These are phyloP conservation scores for Adiantum capillusveneris DNA, from an alignment of 75 land plant genomes.

Conservation along the genomic window DNA sequence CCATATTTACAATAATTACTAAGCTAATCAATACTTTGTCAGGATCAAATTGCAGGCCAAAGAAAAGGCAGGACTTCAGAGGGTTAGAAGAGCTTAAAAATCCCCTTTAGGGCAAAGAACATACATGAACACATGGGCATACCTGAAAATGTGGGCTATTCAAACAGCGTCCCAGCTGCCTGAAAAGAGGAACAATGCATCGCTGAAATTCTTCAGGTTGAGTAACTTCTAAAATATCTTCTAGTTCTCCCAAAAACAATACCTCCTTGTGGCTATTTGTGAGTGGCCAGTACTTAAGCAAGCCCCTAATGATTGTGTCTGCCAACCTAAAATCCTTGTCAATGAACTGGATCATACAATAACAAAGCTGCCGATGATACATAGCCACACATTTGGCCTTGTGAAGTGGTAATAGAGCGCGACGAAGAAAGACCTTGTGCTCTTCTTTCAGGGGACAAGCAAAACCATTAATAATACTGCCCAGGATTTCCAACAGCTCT, in stretches of 20 bases:
- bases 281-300: constrained; percentile 51
- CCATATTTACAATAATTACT: too few species aligned
- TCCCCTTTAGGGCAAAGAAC: too few species aligned
- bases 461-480: constrained; percentile 63
- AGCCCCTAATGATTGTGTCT: constrained; percentile 32
- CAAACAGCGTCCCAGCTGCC: constrained; percentile 32
- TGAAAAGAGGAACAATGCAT: constrained; percentile 30
- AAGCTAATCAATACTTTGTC: too few species aligned
- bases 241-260: constrained; percentile 44
- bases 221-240: constrained; percentile 42
- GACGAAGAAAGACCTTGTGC: constrained; percentile 64
- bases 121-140: background rate
- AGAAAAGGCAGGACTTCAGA: too few species aligned
- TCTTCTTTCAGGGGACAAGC: constrained; percentile 58
- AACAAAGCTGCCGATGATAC: constrained; percentile 43
- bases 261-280: constrained; percentile 59
- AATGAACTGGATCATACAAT: constrained; percentile 59
- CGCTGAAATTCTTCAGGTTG: constrained; percentile 56
- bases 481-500: constrained; percentile 57
- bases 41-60: too few species aligned
- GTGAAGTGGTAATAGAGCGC: constrained; percentile 52
- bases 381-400: constrained; percentile 34
- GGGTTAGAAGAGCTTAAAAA: too few species aligned
- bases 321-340: constrained; percentile 47
- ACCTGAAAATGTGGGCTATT: constrained; percentile 60